Evolutionary conservation across 2,329 filamentous ascomycete species (phyloP).

Genomic region (Ceratocystis variospora): DNA sequence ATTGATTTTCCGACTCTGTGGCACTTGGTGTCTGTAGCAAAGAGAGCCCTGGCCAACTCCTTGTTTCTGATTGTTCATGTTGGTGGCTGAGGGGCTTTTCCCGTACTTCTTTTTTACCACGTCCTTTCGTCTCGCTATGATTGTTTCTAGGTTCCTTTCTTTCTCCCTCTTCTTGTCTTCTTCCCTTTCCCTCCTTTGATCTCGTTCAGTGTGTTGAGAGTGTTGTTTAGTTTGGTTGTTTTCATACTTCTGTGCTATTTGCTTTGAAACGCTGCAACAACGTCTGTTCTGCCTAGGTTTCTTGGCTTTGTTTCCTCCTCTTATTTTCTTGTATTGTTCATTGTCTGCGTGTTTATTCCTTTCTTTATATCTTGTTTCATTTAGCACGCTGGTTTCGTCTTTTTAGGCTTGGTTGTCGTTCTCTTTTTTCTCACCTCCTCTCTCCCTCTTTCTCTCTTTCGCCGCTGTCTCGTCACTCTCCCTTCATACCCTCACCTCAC

Average conservation of each 20-base stretch:
- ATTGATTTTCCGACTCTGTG: conserved; percentile 2
- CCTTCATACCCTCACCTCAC: not conserved
- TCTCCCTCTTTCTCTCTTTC: not conserved
- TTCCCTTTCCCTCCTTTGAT: not conserved
- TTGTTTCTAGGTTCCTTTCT: conserved; percentile 9
- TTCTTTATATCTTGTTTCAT: not conserved
- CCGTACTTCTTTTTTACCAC: conserved; percentile 3
- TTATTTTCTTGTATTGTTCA: not conserved
- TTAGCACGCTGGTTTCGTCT: conserved; percentile 1
- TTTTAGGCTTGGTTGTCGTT: not conserved
- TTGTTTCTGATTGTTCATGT: not conserved
- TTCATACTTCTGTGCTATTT: conserved; percentile 3
- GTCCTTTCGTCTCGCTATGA: not conserved
- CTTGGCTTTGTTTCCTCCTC: conserved; percentile 3
- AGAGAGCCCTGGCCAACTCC: not conserved
- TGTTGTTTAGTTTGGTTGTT: not conserved
- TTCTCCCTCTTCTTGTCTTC: not conserved
- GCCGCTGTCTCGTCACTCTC: not conserved
- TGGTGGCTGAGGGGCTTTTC: not conserved
- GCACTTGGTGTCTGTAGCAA: not conserved
- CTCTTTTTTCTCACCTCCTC: not conserved
- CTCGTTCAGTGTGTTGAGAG: not conserved
- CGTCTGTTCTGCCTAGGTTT: not conserved
- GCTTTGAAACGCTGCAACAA: conserved; percentile 3
- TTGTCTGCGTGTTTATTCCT: not conserved